These are phyloP conservation scores for Kentomonas sorsogonicus DNA, from an alignment of 208 protist species.

Conservation along the genomic window DNA sequence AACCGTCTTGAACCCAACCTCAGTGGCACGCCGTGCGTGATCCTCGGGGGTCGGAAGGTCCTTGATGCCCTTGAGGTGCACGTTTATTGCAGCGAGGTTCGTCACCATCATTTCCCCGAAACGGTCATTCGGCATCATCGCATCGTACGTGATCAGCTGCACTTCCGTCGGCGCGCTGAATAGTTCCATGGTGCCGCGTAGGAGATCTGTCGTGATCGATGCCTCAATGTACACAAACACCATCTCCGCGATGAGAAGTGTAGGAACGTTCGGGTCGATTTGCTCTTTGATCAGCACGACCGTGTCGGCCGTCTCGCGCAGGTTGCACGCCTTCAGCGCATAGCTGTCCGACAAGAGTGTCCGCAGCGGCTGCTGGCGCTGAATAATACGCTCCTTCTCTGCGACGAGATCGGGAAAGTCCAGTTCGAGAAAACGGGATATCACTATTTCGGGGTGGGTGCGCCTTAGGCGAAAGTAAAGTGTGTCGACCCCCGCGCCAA, in stretches of 20 bases:
- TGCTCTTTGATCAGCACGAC: slow-evolving; percentile 37
- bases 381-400: slow-evolving; percentile 66
- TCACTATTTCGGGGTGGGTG: slow-evolving; percentile 40
- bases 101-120: slow-evolving; percentile 88
- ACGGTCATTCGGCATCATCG: slow-evolving; percentile 80
- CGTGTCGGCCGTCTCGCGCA: slow-evolving; percentile 48
- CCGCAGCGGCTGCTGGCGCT: slow-evolving; percentile 29
- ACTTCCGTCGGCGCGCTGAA: slow-evolving; percentile 18
- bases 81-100: slow-evolving; percentile 54
- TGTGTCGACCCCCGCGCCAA: slow-evolving; percentile 84
- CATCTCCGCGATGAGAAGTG: slow-evolving; percentile 84
- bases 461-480: slow-evolving; percentile 83
- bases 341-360: slow-evolving; percentile 43
- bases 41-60: slow-evolving; percentile 64
- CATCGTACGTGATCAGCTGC: slow-evolving; percentile 79
- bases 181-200: slow-evolving; percentile 45
- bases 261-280: slow-evolving; percentile 43
- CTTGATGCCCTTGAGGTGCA: slow-evolving; percentile 63
- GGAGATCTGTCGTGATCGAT: slow-evolving; percentile 50
- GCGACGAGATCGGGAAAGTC: slow-evolving; percentile 77
- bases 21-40: slow-evolving; percentile 58
- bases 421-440: slow-evolving; percentile 69
- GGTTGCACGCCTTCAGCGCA: slow-evolving; percentile 44
- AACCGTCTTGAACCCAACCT: slow-evolving; percentile 62
- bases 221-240: slow-evolving; percentile 88